Percentiles rank a stretch among this genome's conserved stretches.
phyloP scores from a whole-genome alignment of 2,329 filamentous ascomycete genomes.

The Nemania abortiva region DNA sequence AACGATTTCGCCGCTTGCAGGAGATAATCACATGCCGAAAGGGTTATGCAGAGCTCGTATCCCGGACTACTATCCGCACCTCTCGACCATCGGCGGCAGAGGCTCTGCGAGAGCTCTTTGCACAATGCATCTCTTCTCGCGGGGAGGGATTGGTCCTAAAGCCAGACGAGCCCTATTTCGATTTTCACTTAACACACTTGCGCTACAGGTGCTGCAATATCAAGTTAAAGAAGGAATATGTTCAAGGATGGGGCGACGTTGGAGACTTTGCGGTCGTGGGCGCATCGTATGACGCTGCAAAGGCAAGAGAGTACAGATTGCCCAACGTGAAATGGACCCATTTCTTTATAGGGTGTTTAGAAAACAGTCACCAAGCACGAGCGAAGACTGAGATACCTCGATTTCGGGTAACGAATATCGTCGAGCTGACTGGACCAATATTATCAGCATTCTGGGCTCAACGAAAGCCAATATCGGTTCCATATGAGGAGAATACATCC shows the following conservation, averaged over 20 bases:
- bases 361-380: conserved; percentile 72
- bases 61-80: conserved; percentile 70
- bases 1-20: conserved; percentile 71
- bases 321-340: conserved; percentile 77
- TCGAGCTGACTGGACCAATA: conserved; percentile 66
- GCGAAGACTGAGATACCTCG: conserved; percentile 64
- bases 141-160: conserved; percentile 88
- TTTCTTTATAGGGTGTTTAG: conserved; percentile 82
- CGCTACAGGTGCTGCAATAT: conserved; percentile 69
- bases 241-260: conserved; percentile 81
- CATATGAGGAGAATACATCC: conserved; percentile 54
- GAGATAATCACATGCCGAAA: conserved; percentile 62
- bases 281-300: conserved; percentile 75
- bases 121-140: conserved; percentile 71
- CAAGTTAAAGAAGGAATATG: conserved; percentile 90
- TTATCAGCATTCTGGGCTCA: conserved; percentile 64
- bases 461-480: conserved; percentile 59
- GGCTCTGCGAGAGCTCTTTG: conserved; percentile 73
- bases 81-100: conserved; percentile 68
- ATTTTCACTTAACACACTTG: conserved; percentile 56
- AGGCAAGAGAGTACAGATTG: conserved; percentile 67
- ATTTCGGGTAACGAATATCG: conserved; percentile 75
- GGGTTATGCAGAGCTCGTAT: conserved; percentile 75
- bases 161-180: conserved; percentile 82
- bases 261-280: conserved; percentile 86